A percentile compares a stretch with the other conserved stretches of the same genome.
phyloP scores from a whole-genome alignment of 768 basidiomycete species.

The Suillus americanus region DNA sequence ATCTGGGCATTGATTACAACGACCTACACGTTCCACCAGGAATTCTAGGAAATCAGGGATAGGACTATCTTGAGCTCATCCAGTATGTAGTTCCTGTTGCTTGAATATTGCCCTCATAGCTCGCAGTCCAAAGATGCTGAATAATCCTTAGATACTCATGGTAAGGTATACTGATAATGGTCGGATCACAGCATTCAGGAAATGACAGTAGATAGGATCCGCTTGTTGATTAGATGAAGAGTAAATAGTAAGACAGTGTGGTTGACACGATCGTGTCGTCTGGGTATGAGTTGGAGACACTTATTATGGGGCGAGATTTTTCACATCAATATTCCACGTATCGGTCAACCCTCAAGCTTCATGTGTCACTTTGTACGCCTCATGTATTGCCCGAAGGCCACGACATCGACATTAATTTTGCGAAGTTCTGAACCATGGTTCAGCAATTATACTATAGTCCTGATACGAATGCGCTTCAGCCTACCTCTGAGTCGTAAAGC shows the following conservation, averaged over 20 bases:
- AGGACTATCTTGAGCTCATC: neutral
- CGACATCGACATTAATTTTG: conserved; percentile 44
- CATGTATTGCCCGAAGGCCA: too few species aligned
- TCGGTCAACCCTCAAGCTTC: too few species aligned
- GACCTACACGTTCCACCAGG: neutral
- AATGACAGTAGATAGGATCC: neutral
- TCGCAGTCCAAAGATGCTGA: neutral
- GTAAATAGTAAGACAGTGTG: neutral
- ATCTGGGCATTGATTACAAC: neutral
- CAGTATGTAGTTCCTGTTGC: neutral
- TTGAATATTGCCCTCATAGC: neutral
- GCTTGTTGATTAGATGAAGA: neutral
- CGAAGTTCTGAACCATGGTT: too few species aligned
- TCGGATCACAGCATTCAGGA: neutral
- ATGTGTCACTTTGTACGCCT: too few species aligned
- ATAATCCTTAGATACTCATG: neutral
- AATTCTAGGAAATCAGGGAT: neutral
- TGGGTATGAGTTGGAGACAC: neutral
- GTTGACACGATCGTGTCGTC: conserved; percentile 1
- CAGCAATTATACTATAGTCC: too few species aligned
- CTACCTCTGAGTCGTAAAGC: conserved; percentile 83
- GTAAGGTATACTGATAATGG: neutral
- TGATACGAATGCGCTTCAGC: conserved; percentile 16
- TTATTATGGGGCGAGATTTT: conserved; percentile 30
- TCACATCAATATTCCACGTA: conserved; percentile 15